phyloP scores from a whole-genome alignment of 129 eudicot species.

The Helianthus tuberosus region DNA sequence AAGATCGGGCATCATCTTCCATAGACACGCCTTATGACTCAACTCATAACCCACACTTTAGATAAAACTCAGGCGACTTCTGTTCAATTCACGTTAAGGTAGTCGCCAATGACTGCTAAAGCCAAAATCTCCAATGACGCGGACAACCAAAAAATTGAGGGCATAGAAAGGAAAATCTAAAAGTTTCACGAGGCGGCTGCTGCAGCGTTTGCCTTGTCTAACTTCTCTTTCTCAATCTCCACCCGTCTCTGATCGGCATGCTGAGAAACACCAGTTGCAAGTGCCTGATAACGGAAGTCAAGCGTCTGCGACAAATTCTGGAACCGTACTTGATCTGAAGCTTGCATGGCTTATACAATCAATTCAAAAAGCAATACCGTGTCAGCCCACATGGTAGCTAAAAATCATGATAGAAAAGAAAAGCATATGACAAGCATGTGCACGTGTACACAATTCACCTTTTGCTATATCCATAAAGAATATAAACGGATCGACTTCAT shows the following conservation, averaged over 20 bases:
- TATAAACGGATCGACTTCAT: slow-evolving; percentile 89
- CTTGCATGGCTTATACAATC: slow-evolving; percentile 67
- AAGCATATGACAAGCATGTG: background rate
- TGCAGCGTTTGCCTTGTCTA: slow-evolving; percentile 55
- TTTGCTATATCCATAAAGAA: slow-evolving; percentile 80
- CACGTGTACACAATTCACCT: slow-evolving; percentile 42
- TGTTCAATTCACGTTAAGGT: slow-evolving; percentile 18
- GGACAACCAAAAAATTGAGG: slow-evolving; percentile 11
- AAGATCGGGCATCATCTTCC: slow-evolving; percentile 33
- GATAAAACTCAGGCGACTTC: slow-evolving; percentile 14
- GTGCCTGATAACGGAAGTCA: slow-evolving; percentile 78
- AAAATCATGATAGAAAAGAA: background rate
- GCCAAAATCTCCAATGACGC: slow-evolving; percentile 22
- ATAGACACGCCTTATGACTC: slow-evolving; percentile 24
- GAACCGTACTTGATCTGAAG: slow-evolving; percentile 71
- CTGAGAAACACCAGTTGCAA: slow-evolving; percentile 84
- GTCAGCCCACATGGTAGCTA: background rate
- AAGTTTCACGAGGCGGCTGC: slow-evolving; percentile 45
- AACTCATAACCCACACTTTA: slow-evolving; percentile 28
- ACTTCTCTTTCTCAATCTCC: slow-evolving; percentile 84
- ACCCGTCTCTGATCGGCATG: slow-evolving; percentile 86
- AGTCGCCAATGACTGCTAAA: slow-evolving; percentile 17
- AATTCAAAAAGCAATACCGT: background rate
- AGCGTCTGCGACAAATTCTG: slow-evolving; percentile 84
- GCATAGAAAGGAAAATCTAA: slow-evolving; percentile 18